Conservation (phyloP, 306 rosid species). For the Mucuna pruriens region DNA sequence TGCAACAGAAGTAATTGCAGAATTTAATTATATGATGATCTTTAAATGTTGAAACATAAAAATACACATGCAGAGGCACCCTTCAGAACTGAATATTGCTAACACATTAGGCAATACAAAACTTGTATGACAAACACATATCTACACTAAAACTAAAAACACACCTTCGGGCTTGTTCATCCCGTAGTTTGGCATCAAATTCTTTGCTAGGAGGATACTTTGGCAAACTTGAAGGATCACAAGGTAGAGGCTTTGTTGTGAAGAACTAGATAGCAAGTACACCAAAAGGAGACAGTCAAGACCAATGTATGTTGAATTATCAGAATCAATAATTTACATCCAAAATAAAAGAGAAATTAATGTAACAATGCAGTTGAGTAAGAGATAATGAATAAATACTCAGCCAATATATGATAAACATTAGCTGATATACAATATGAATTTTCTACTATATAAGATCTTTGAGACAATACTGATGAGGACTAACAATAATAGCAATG, state of each 20-base stretch:
- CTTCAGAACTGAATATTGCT: constrained; percentile 4
- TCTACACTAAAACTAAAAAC: constrained; percentile 8
- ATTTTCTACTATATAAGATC: neutral
- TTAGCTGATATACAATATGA: neutral
- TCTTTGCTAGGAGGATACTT: constrained; percentile 99
- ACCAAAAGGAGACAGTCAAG: constrained; percentile 39
- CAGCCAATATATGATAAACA: constrained; percentile 8
- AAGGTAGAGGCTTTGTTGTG: constrained; percentile 83
- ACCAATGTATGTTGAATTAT: constrained; percentile 18
- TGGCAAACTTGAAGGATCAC: constrained; percentile 95
- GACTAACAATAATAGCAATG: neutral
- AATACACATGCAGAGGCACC: neutral
- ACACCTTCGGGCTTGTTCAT: constrained; percentile 95
- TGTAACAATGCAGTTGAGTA: neutral
- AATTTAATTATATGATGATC: neutral
- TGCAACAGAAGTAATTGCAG: constrained; percentile 14
- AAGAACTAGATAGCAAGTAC: constrained; percentile 63
- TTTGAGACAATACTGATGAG: neutral
- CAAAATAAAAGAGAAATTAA: constrained; percentile 11
- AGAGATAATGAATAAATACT: constrained; percentile 12
- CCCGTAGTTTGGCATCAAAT: constrained; percentile 93
- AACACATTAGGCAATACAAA: neutral
- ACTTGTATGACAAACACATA: neutral
- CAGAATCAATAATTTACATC: constrained; percentile 8
- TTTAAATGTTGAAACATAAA: neutral